Base-by-base conservation (phyloP, 2,329 filamentous ascomycete genomes). In the Aspergillus quadricinctus region DNA sequence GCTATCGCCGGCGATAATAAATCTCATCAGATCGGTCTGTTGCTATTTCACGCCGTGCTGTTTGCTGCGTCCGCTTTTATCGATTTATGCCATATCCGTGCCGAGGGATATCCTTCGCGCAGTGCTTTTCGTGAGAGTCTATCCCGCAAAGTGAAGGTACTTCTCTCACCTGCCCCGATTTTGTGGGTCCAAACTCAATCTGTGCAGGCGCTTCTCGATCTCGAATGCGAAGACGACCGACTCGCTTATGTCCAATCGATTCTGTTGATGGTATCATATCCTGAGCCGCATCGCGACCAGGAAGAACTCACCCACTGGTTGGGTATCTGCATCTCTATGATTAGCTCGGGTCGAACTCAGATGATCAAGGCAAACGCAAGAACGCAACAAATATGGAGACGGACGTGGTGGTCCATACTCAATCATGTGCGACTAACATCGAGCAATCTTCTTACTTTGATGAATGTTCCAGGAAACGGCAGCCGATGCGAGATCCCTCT, bases 1-100 rank as follows among this genome's bases (percentile, higher is more conserved):
- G 50, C 54, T 3, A 52, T 58, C 48, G 23, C 37, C 2, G 23
- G 21, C 1, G 53, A 50, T 14, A 31, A 56, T 21, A 40, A 46
- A 4, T 23, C 9, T 1, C 29, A 53, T 48, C 11, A 21, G 2
- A 52, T 58, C 21, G 52, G 57, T 28, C 50, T 58, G 4, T 41
- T 58, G 3, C 37, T 58, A 21, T 58, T 58, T 27, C 57, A 58
- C 25, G 54, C 57, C 11, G 57, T 56, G 8, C 53, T 58, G 54
- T 58, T 56, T 29, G 50, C 57, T 5, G 50, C 46, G 0, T 43
- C 50, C 3, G 48, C 54, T 6, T 58, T 58, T 49, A 31, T 58
- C 2, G 54, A 58, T 11, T 28, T 54, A 9, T 50, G 41, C 14
- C 48, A 56, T 40, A 46, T 58, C 10, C 48, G 45, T 17, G n/a